phyloP scores from a whole-genome alignment of 352 stramenopile species.

The Paralagenidium karlingii region DNA sequence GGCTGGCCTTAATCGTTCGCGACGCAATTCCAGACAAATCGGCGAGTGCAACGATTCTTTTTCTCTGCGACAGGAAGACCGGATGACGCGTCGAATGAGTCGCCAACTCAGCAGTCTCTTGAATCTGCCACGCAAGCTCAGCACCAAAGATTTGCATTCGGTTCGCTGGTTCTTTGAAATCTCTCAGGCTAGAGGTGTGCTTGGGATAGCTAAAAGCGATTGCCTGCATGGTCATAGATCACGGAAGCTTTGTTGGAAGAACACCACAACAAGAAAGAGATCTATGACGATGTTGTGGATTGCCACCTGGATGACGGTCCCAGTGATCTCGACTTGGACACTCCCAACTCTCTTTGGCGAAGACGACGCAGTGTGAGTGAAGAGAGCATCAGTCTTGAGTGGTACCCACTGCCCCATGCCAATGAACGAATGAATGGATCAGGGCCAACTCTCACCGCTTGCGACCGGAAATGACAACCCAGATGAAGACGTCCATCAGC shows the following conservation, averaged over 20 bases:
- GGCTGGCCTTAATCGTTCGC: neutral
- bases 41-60: constrained; percentile 14
- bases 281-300: constrained; percentile 57
- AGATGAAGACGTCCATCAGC: too few relatives aligned
- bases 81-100: constrained; percentile 16
- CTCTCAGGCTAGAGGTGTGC: neutral
- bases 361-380: too few relatives aligned
- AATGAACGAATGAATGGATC: too few relatives aligned
- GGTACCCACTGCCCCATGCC: too few relatives aligned
- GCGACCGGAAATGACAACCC: too few relatives aligned
- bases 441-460: too few relatives aligned
- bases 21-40: constrained; percentile 13
- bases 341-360: too few relatives aligned
- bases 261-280: constrained; percentile 24
- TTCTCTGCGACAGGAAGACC: constrained; percentile 2
- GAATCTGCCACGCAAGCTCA: constrained; percentile 55
- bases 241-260: constrained; percentile 54
- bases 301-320: constrained; percentile 55
- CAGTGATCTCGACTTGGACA: too few relatives aligned
- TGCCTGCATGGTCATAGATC: constrained; percentile 18
- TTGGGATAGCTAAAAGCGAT: neutral
- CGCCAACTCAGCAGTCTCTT: constrained; percentile 55
- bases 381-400: too few relatives aligned
- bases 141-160: constrained; percentile 53
- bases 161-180: too few relatives aligned